Base-by-base conservation (phyloP, 2,329 filamentous ascomycete genomes). In the Paraphaeosphaeria sporulosa region DNA sequence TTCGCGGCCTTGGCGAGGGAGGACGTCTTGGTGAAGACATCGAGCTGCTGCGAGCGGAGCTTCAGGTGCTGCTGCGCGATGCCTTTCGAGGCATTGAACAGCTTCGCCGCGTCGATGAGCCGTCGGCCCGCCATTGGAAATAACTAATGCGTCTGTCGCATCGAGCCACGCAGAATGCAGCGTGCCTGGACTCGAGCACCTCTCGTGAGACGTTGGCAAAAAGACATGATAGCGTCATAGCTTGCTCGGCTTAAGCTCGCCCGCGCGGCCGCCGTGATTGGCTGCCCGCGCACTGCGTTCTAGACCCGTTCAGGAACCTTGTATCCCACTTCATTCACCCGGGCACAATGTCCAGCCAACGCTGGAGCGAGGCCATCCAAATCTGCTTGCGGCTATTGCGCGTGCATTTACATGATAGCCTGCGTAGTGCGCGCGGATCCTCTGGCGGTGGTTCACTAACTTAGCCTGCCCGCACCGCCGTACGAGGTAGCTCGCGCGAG, bases 11-110 rank as follows among this genome's bases (percentile, higher is more conserved):
- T 88, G 30, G 87, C 86, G 50, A 91, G 75, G 32, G 85, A 86
- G 2, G 89, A 91, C 0, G 89, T 90, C 65, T 85, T 83, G 52
- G 80, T 87, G 75, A 86, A 90, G 50, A 87, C 76, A 71, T 90
- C 85, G 68, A 89, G 79, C 73, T 91, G 88, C 57, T 84, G 83
- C 56, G 83, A 81, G 23, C 87, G 86, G 51, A 89, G 82, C 44
- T 79, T 80, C 58, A 87, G 76, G 71, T 90, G 88, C 74, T 87
- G 79, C 64, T 79, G 79, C 8, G 80, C 80, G 62, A 84, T 71
- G 36, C 78, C 74, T 64, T 74, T 75, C 55, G 80, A 78, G 62
- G 81, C 82, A 75, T 86, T 77, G 78, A 82, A 70, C 48, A 84
- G 74, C 69, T 80, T 83, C 46, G 82, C 81, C 58, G 78, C 83